phyloP scores from a whole-genome alignment of 441 rosid genomes.

The Croton setiger region DNA sequence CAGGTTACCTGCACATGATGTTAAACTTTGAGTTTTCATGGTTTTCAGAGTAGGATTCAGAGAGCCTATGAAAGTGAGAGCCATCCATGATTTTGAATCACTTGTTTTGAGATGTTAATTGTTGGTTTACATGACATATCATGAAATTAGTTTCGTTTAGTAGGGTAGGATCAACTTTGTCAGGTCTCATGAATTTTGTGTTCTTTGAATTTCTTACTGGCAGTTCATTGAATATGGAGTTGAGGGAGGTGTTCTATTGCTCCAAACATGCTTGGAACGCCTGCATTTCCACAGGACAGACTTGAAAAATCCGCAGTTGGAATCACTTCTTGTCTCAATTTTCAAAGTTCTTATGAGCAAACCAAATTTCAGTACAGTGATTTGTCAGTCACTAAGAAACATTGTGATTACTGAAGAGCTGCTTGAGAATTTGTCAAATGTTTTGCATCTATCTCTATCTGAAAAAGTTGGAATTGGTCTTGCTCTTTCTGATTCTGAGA shows the following conservation, averaged over 20 bases:
- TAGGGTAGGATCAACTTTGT: background rate
- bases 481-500: constrained; percentile 64
- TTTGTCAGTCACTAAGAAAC: constrained; percentile 56
- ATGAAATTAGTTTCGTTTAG: background rate
- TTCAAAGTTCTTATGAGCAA: constrained; percentile 55
- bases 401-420: constrained; percentile 46
- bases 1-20: background rate
- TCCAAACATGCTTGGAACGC: constrained; percentile 59
- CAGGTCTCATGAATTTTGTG: background rate
- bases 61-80: background rate
- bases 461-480: constrained; percentile 77
- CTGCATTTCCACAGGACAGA: constrained; percentile 47
- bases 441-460: constrained; percentile 49
- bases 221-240: constrained; percentile 70
- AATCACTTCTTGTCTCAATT: constrained; percentile 46
- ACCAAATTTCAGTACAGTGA: constrained; percentile 62
- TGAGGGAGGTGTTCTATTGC: constrained; percentile 55
- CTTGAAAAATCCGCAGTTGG: constrained; percentile 39
- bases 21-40: background rate
- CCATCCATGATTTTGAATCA: background rate
- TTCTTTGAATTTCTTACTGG: constrained; percentile 1
- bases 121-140: background rate
- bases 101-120: background rate
- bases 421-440: constrained; percentile 48
- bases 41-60: background rate